These are phyloP conservation scores for Talaromyces atroroseus DNA, from an alignment of 2,329 filamentous ascomycete genomes.

Conservation along the genomic window DNA sequence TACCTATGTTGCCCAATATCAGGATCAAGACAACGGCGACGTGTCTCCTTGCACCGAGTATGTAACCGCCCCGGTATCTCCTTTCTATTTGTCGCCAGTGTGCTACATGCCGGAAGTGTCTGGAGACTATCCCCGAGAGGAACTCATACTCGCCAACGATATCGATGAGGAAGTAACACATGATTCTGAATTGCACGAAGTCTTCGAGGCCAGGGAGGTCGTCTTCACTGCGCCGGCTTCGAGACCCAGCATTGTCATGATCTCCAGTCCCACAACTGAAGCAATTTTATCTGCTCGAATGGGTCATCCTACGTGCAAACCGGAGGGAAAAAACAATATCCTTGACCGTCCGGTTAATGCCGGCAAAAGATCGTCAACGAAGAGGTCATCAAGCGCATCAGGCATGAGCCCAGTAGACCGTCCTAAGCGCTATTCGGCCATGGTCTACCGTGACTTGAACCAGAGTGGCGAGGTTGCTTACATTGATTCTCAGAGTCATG, in stretches of 20 bases:
- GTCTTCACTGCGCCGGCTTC: constrained; percentile 8
- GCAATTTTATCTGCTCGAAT: constrained; percentile 6
- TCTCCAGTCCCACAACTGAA: constrained; percentile 7
- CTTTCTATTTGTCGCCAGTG: constrained; percentile 4
- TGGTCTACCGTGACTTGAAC: constrained; percentile 7
- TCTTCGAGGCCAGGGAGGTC: constrained; percentile 11
- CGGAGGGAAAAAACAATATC: background rate
- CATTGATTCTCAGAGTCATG: constrained; percentile 2
- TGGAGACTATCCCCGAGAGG: background rate
- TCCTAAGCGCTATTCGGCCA: constrained; percentile 12
- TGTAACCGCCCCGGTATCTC: constrained; percentile 6
- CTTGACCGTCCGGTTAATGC: background rate
- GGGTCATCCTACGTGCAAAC: background rate
- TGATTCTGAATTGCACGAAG: constrained; percentile 2
- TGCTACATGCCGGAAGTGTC: constrained; percentile 2
- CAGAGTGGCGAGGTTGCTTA: background rate
- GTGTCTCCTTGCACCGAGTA: constrained; percentile 6
- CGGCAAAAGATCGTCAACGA: constrained; percentile 8
- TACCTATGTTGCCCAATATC: background rate
- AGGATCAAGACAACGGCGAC: background rate
- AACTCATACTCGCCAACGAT: background rate
- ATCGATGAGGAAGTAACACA: constrained; percentile 1
- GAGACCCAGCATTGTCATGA: constrained; percentile 7
- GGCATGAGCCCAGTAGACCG: constrained; percentile 5
- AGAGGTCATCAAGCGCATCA: constrained; percentile 10